Percentiles rank a stretch among this genome's conserved stretches.
Evolutionary conservation across 352 stramenopile genomes (phyloP).

Genomic region (Phytopythium kandeliae): DNA sequence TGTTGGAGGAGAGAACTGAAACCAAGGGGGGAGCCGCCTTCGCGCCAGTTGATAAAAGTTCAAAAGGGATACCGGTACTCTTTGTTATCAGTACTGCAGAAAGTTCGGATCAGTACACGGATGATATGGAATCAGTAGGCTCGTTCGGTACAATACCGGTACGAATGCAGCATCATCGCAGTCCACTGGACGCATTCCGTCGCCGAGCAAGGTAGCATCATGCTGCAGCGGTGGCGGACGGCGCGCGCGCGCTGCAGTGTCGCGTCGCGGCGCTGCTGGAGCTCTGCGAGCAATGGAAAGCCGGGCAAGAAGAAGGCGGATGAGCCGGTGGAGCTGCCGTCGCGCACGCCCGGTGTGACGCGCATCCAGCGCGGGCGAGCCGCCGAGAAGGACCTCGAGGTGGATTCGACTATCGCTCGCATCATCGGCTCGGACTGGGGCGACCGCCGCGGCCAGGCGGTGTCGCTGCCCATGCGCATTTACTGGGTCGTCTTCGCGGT

Average conservation of each 20-base stretch:
- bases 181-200: too few relatives aligned
- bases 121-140: not conserved
- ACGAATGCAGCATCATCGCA: too few relatives aligned
- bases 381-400: constrained; percentile 30
- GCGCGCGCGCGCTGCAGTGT: constrained; percentile 8
- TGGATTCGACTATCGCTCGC: constrained; percentile 54
- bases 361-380: constrained; percentile 25
- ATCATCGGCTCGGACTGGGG: constrained; percentile 76
- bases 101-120: not conserved
- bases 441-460: constrained; percentile 53
- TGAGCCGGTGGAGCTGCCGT: constrained; percentile 1
- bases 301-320: not conserved
- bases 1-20: not conserved
- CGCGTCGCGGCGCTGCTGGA: constrained; percentile 15
- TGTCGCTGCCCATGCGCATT: constrained; percentile 63
- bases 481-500: constrained; percentile 64
- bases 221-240: constrained; percentile 8
- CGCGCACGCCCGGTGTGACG: constrained; percentile 23
- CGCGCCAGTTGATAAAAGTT: too few relatives aligned
- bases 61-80: constrained; percentile 3
- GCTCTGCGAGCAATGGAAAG: constrained; percentile 6
- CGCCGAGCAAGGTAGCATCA: too few relatives aligned
- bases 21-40: not conserved
- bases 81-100: constrained; percentile 1
- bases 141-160: too few relatives aligned